These are phyloP conservation scores for Exophiala sp. DNA, from an alignment of 2,329 filamentous ascomycete genomes.

Conservation along the genomic window DNA sequence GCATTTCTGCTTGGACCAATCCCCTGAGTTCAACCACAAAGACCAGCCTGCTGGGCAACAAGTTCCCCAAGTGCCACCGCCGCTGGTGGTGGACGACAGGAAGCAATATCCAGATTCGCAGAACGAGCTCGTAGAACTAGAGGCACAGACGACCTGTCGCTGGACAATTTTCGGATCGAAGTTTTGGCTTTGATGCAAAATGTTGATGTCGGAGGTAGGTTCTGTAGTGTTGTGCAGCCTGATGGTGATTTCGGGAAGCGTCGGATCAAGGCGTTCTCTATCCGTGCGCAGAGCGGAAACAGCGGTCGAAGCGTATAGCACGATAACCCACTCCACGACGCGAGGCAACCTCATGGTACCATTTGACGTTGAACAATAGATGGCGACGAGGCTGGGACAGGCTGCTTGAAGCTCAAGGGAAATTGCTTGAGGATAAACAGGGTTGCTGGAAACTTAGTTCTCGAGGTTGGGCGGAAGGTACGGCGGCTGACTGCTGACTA, in stretches of 20 bases:
- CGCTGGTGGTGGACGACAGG: conserved; percentile 9
- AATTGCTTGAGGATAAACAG: not conserved
- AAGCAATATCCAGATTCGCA: conserved; percentile 20
- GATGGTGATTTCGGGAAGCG: conserved; percentile 8
- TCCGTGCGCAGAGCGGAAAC: not conserved
- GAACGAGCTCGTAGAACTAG: conserved; percentile 13
- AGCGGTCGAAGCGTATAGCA: not conserved
- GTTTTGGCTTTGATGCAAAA: not conserved
- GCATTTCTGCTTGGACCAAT: conserved; percentile 20
- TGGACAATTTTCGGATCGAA: not conserved
- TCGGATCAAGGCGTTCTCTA: conserved; percentile 3
- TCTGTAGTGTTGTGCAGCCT: not conserved
- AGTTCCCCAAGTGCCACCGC: conserved; percentile 15
- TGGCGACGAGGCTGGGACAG: not conserved
- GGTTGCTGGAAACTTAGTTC: not conserved
- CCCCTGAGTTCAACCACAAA: conserved; percentile 10
- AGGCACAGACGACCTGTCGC: conserved; percentile 17
- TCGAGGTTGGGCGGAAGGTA: not conserved
- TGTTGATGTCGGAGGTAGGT: not conserved
- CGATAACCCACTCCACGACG: not conserved
- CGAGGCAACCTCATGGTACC: not conserved
- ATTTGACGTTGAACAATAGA: too few species aligned
- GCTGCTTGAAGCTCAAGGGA: not conserved
- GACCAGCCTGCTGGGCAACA: conserved; percentile 20
- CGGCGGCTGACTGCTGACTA: not conserved